These are phyloP conservation scores for Botryosphaeria agaves DNA, from an alignment of 2,329 filamentous ascomycete species.

Conservation along the genomic window DNA sequence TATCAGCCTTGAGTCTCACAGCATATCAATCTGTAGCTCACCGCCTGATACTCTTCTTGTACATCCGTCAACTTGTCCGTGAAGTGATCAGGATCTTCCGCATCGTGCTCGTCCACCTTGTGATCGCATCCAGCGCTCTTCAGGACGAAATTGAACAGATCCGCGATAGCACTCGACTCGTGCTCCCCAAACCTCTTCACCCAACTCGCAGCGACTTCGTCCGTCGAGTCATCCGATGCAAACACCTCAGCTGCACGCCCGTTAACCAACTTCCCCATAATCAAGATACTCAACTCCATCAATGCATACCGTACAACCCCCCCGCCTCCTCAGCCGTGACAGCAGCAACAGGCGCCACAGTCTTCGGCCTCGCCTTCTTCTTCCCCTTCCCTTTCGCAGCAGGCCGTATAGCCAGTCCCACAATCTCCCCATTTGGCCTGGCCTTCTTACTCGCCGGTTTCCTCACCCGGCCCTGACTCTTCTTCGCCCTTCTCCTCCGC, in stretches of 20 bases:
- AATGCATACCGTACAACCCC: conserved; percentile 38
- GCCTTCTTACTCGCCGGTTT: conserved; percentile 33
- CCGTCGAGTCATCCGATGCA: conserved; percentile 32
- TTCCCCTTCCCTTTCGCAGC: conserved; percentile 26
- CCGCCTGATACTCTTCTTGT: conserved; percentile 74
- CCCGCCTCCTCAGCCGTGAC: conserved; percentile 34
- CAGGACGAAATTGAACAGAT: conserved; percentile 44
- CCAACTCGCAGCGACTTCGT: conserved; percentile 41
- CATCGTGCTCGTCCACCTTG: conserved; percentile 64
- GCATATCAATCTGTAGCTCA: conserved; percentile 21
- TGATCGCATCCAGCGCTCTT: conserved; percentile 64
- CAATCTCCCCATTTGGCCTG: conserved; percentile 33
- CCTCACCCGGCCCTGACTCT: conserved; percentile 12
- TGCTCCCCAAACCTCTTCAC: conserved; percentile 37
- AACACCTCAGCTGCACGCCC: conserved; percentile 37
- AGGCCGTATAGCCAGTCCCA: conserved; percentile 36
- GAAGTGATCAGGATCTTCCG: conserved; percentile 77
- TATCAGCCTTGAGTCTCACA: conserved; percentile 2
- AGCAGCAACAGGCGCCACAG: conserved; percentile 33
- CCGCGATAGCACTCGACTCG: conserved; percentile 35
- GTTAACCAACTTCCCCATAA: too few relatives aligned
- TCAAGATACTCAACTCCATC: too few relatives aligned
- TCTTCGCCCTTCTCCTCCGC: conserved; percentile 19
- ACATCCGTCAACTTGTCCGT: conserved; percentile 63
- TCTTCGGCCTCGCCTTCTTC: conserved; percentile 32